A percentile compares a stretch with the other conserved stretches of the same genome.
Evolutionary conservation across 73 alveolate genomes (phyloP).

Genomic region (Paramecium sexaurelia): DNA sequence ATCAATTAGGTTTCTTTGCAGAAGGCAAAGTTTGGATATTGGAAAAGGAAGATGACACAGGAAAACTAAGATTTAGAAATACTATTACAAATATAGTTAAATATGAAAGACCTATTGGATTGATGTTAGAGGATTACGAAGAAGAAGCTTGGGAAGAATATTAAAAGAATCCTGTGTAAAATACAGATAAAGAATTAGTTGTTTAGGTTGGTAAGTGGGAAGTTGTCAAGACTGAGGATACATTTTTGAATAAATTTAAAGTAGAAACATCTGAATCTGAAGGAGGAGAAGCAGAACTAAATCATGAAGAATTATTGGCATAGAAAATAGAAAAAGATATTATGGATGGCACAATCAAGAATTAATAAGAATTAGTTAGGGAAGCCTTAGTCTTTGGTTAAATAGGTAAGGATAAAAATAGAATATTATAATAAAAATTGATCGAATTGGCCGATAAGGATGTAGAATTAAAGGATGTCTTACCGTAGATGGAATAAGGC

Average conservation of each 20-base stretch:
- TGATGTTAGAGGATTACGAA: slow-evolving; percentile 52
- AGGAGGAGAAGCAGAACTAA: neutral
- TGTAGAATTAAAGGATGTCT: neutral
- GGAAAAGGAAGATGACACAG: slow-evolving; percentile 50
- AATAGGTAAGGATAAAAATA: slow-evolving; percentile 6
- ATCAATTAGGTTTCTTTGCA: slow-evolving; percentile 29
- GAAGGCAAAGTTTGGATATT: slow-evolving; percentile 50
- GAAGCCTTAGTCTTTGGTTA: neutral
- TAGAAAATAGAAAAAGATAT: neutral
- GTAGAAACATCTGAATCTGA: neutral
- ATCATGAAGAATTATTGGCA: neutral
- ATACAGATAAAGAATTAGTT: neutral
- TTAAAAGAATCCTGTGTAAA: neutral
- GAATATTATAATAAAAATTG: slow-evolving; percentile 16
- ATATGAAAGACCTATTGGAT: slow-evolving; percentile 43
- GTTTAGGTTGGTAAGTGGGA: slow-evolving; percentile 52
- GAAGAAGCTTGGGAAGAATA: slow-evolving; percentile 53
- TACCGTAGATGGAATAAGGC: neutral
- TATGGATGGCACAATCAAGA: neutral
- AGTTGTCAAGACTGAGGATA: slow-evolving; percentile 19
- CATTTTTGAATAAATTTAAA: slow-evolving; percentile 39
- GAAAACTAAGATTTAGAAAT: slow-evolving; percentile 23
- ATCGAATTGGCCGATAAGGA: neutral
- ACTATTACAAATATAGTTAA: neutral
- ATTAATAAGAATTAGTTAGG: neutral